phyloP scores from a whole-genome alignment of 495 filamentous ascomycete species.

The Penicillium arizonense region DNA sequence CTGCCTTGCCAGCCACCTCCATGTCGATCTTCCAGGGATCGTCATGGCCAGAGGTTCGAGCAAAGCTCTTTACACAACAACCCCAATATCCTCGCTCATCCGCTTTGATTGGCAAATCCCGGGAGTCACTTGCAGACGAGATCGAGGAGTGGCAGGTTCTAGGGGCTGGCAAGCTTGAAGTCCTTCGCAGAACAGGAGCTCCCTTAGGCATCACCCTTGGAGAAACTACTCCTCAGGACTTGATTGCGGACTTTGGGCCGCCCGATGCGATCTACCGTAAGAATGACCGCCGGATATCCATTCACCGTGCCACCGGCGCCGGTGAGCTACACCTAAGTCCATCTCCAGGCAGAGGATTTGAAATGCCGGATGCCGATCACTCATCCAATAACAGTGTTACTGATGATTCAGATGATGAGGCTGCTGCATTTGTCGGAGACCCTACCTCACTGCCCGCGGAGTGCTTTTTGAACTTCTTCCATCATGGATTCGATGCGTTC shows the following conservation, averaged over 20 bases:
- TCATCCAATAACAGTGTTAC: constrained; percentile 74
- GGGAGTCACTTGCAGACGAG: constrained; percentile 71
- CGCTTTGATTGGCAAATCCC: constrained; percentile 55
- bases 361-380: constrained; percentile 70
- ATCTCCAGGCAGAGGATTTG: constrained; percentile 43
- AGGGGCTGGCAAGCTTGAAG: constrained; percentile 71
- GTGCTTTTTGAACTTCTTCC: constrained; percentile 96
- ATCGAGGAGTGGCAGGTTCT: constrained; percentile 74
- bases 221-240: constrained; percentile 83
- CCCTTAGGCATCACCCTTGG: constrained; percentile 69
- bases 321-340: constrained; percentile 41
- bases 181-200: constrained; percentile 60
- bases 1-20: constrained; percentile 67
- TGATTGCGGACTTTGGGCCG: constrained; percentile 85
- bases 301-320: constrained; percentile 57
- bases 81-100: constrained; percentile 65
- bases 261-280: constrained; percentile 96
- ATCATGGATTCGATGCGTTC: constrained; percentile 91
- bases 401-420: constrained; percentile 74
- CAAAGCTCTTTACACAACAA: constrained; percentile 69
- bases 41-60: constrained; percentile 82
- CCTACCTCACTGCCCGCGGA: constrained; percentile 54
- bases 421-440: constrained; percentile 30
- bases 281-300: constrained; percentile 87
- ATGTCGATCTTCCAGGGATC: constrained; percentile 88